Percentiles rank a stretch among this genome's conserved stretches.
phyloP scores from a whole-genome alignment of 495 filamentous ascomycete species.

The Trichoderma gamsii region DNA sequence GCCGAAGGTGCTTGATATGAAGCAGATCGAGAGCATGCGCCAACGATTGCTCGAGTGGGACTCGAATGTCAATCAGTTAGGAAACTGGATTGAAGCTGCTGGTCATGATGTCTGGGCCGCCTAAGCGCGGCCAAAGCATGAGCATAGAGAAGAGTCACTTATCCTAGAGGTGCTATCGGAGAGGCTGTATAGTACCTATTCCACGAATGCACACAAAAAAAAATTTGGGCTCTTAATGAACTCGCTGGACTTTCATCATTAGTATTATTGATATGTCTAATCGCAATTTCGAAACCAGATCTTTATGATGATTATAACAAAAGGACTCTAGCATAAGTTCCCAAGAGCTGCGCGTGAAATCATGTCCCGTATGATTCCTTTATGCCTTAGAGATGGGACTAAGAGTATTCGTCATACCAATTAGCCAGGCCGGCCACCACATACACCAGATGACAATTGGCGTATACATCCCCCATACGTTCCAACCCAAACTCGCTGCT shows the following conservation, averaged over 20 bases:
- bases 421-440: constrained; percentile 95
- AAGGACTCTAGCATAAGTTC: not conserved
- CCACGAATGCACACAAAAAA: not conserved
- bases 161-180: not conserved
- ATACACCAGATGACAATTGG: constrained; percentile 90
- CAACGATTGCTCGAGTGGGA: constrained; percentile 87
- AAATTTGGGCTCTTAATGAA: too few relatives aligned
- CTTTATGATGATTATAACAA: not conserved
- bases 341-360: not conserved
- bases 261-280: not conserved
- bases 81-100: constrained; percentile 87
- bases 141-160: not conserved
- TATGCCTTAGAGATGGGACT: not conserved
- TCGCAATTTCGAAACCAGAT: not conserved
- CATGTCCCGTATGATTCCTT: not conserved
- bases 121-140: constrained; percentile 28
- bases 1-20: constrained; percentile 92
- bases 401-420: constrained; percentile 4
- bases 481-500: constrained; percentile 83
- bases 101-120: constrained; percentile 89
- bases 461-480: constrained; percentile 86
- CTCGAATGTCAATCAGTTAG: constrained; percentile 85
- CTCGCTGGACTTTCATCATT: too few relatives aligned
- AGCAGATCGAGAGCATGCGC: constrained; percentile 93
- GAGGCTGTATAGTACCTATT: not conserved